Base-by-base conservation (phyloP, 2,329 filamentous ascomycete species). In the Orbilia blumenaviensis region DNA sequence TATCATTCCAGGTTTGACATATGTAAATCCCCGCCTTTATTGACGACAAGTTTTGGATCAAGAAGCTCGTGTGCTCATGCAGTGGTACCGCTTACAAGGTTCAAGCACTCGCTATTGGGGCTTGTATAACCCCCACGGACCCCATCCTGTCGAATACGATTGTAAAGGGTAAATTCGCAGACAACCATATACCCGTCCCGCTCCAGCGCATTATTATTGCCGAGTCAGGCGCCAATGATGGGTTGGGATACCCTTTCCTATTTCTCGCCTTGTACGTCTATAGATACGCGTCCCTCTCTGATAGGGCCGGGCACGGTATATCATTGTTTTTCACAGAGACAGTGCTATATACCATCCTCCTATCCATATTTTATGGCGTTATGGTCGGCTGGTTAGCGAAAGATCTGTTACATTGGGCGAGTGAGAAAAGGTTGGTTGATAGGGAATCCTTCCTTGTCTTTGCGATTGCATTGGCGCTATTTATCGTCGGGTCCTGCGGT, bases 51-150 rank as follows among this genome's bases (percentile, higher is more conserved):
- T 3, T 21, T 23, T 41, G 50, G 27, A 25, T 32, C 18, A 27
- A 14, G 29, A 60, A 21, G 21, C 16, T 27, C 38, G 9, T 61
- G 62, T 32, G n/a, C 21, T 66, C 16, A 50, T n/a, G 6, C 12
- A 12, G 16, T 18, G 3, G 16, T 18, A 38, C 9, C 9, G 14
- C 21, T 2, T 48, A 38, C 23, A 52, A 79, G 77, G 29, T 97
- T 1, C 91, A 95, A 78, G 91, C 94, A 0, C 85, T 97, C 9
- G 91, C 90, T 14, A 85, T 96, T 9, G 93, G 89, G 0, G 91
- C 93, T 0, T 96, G 93, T 80, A 89, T 97, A n/a, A 95, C 94
- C 1, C 94, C 93, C 0, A 97, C 94, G 0, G 94, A 97, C 80
- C 94, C 94, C 0, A 89, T 97, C 0, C 83, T 97, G 38, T 94